phyloP scores from a whole-genome alignment of 2,329 filamentous ascomycete species.

The Xylaria arbuscula region DNA sequence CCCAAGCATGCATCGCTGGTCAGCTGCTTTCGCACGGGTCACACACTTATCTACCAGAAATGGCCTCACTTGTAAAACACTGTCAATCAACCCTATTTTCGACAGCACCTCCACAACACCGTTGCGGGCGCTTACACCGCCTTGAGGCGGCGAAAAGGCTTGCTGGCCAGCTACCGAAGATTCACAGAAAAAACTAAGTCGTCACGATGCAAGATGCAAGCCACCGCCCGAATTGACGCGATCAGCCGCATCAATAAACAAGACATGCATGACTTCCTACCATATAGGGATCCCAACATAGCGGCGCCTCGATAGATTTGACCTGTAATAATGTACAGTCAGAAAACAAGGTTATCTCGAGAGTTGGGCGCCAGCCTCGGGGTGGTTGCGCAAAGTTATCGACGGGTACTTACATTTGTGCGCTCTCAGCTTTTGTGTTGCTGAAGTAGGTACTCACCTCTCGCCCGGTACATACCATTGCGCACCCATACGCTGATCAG shows the following conservation, averaged over 20 bases:
- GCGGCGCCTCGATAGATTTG: slow-evolving; percentile 5
- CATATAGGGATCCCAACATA: not conserved
- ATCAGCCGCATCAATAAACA: slow-evolving; percentile 18
- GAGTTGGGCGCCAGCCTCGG: not conserved
- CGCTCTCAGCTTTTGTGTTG: not conserved
- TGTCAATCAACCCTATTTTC: not conserved
- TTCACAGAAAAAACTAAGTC: not conserved
- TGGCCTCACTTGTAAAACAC: slow-evolving; percentile 11
- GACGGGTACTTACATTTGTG: not conserved
- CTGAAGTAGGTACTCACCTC: not conserved
- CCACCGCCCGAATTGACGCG: slow-evolving; percentile 21
- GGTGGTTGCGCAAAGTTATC: slow-evolving; percentile 1
- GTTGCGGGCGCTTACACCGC: not conserved
- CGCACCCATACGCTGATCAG: not conserved
- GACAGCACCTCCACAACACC: not conserved
- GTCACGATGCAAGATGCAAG: slow-evolving; percentile 23
- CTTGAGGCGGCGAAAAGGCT: not conserved
- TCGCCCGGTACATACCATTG: not conserved
- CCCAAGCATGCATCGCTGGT: not conserved
- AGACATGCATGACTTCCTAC: slow-evolving; percentile 20
- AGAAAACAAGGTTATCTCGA: slow-evolving; percentile 21
- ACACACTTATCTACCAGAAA: not conserved
- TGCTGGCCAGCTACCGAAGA: not conserved
- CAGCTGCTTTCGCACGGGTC: not conserved
- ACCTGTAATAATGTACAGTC: not conserved